Conservation (phyloP, 2,329 filamentous ascomycete species). For the Sarocladiaceae sp. region DNA sequence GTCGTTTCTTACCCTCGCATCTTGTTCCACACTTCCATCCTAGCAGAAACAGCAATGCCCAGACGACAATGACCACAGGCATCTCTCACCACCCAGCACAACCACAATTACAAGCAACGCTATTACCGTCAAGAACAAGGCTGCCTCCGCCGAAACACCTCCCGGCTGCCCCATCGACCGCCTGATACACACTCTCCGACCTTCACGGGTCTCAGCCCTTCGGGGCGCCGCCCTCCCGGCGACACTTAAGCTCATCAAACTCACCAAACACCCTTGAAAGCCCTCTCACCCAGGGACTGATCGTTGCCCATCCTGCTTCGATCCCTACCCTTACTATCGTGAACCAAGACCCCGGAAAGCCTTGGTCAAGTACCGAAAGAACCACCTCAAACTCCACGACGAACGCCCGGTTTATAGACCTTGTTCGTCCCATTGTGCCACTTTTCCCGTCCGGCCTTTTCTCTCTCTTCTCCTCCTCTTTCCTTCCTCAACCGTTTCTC, state of each 20-base stretch:
- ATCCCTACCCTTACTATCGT: neutral
- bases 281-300: neutral
- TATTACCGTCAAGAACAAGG: neutral
- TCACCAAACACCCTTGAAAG: neutral
- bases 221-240: constrained; percentile 8
- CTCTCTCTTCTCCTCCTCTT: constrained; percentile 12
- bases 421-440: constrained; percentile 6
- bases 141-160: constrained; percentile 6
- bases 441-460: constrained; percentile 2
- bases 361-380: constrained; percentile 1
- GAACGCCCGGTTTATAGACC: constrained; percentile 7
- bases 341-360: no score
- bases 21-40: neutral
- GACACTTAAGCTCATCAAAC: neutral
- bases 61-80: neutral
- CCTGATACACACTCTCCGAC: constrained; percentile 10
- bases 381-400: neutral
- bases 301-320: neutral
- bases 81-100: neutral
- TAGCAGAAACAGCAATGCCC: neutral
- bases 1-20: constrained; percentile 2
- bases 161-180: constrained; percentile 3
- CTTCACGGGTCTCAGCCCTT: constrained; percentile 8
- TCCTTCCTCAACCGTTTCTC: constrained; percentile 9
- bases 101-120: neutral